These are phyloP conservation scores for Phytopythium boreale DNA, from an alignment of 352 stramenopile species.

Conservation along the genomic window DNA sequence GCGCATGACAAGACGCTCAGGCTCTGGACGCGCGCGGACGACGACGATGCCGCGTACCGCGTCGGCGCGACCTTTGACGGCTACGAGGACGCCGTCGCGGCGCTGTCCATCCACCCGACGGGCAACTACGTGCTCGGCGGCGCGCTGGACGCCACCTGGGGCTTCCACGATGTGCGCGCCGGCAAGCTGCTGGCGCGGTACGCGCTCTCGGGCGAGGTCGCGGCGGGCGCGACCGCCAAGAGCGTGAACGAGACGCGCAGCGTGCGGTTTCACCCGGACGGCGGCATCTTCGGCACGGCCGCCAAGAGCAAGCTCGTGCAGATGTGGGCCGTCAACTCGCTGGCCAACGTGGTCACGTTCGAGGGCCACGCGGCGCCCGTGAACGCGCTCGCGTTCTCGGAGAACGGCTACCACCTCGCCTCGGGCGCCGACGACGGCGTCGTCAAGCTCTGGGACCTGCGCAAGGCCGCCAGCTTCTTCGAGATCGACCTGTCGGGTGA, in stretches of 20 bases:
- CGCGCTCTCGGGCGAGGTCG: slow-evolving; percentile 42
- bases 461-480: slow-evolving; percentile 83
- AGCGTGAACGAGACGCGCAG: slow-evolving; percentile 36
- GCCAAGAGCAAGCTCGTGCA: slow-evolving; percentile 71
- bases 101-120: slow-evolving; percentile 77
- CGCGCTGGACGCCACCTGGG: slow-evolving; percentile 81
- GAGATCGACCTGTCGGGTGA: slow-evolving; percentile 50
- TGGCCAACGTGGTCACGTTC: slow-evolving; percentile 83
- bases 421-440: slow-evolving; percentile 73
- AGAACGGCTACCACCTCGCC: slow-evolving; percentile 95
- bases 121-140: slow-evolving; percentile 76
- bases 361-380: slow-evolving; percentile 76
- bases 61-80: slow-evolving; percentile 55
- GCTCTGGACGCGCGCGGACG: slow-evolving; percentile 51
- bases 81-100: slow-evolving; percentile 62
- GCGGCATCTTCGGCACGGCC: slow-evolving; percentile 87
- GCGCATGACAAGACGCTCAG: slow-evolving; percentile 84
- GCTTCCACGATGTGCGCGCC: slow-evolving; percentile 75
- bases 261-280: slow-evolving; percentile 92
- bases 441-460: slow-evolving; percentile 93
- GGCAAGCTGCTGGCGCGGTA: slow-evolving; percentile 49
- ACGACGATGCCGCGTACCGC: slow-evolving; percentile 26
- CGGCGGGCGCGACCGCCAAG: slow-evolving; percentile 22
- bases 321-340: slow-evolving; percentile 92
- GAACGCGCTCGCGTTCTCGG: slow-evolving; percentile 85